These are phyloP conservation scores for Conoideocrella luteorostrata DNA, from an alignment of 2,329 filamentous ascomycete genomes.

Conservation along the genomic window DNA sequence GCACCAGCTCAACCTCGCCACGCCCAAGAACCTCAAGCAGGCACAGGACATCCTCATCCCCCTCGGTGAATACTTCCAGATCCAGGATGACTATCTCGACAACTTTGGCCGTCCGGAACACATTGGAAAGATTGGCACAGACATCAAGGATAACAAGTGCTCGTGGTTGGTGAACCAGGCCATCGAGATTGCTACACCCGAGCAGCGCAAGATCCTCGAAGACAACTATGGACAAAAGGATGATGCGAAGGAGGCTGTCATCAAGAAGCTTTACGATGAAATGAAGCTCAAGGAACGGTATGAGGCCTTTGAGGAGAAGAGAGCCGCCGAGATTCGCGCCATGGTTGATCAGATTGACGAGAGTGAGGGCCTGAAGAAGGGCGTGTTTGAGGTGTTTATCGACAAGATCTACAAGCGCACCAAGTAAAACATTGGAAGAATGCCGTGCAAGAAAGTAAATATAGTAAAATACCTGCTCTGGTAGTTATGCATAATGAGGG, in stretches of 20 bases:
- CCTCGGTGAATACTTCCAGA: slow-evolving; percentile 98
- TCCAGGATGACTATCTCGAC: slow-evolving; percentile 98
- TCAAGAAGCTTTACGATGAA: slow-evolving; percentile 87
- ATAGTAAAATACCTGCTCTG: no score
- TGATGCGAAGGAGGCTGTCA: slow-evolving; percentile 68
- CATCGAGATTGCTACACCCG: slow-evolving; percentile 68
- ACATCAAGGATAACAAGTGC: slow-evolving; percentile 99
- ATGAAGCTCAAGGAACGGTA: slow-evolving; percentile 78
- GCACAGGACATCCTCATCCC: slow-evolving; percentile 90
- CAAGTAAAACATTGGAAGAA: slow-evolving; percentile 60
- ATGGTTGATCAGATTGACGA: slow-evolving; percentile 80
- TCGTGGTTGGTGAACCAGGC: slow-evolving; percentile 97
- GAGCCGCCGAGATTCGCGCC: slow-evolving; percentile 67
- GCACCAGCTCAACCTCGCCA: slow-evolving; percentile 77
- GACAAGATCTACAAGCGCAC: slow-evolving; percentile 97
- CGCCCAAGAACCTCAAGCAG: slow-evolving; percentile 80
- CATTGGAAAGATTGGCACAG: slow-evolving; percentile 97
- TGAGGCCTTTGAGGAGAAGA: slow-evolving; percentile 82
- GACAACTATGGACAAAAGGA: slow-evolving; percentile 94
- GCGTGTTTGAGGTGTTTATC: slow-evolving; percentile 82
- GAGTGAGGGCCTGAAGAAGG: slow-evolving; percentile 81
- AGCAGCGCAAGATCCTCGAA: slow-evolving; percentile 83
- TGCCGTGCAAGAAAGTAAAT: no score
- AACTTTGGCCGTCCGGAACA: slow-evolving; percentile 89
- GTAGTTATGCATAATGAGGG: no score